phyloP scores from a whole-genome alignment of 176 grass and related monocot species.

The Avena atlantica region DNA sequence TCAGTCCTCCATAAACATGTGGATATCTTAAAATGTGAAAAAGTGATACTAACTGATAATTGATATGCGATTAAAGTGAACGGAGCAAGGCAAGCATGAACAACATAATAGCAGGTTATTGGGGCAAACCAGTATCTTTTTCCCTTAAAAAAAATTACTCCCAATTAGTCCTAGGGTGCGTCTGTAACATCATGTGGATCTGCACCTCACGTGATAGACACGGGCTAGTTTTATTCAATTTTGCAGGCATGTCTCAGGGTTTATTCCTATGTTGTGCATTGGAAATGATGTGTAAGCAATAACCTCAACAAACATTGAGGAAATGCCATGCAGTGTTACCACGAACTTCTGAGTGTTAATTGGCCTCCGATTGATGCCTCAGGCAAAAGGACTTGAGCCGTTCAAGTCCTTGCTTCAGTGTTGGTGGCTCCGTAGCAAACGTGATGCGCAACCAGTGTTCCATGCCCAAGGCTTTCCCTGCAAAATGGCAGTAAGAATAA shows the following conservation, averaged over 20 bases:
- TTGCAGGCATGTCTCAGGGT: not conserved
- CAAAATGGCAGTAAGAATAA: not conserved
- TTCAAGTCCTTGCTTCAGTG: constrained; percentile 49
- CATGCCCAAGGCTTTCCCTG: constrained; percentile 49
- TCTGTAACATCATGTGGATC: not conserved
- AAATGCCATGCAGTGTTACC: constrained; percentile 7
- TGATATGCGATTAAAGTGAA: not conserved
- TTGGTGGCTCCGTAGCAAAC: constrained; percentile 45
- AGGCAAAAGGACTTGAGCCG: constrained; percentile 54
- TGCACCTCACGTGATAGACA: not conserved
- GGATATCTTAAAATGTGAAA: not conserved
- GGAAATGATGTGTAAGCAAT: not conserved
- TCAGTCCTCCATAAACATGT: not conserved
- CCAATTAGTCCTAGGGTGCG: not conserved
- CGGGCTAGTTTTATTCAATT: not conserved
- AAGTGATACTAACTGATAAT: not conserved
- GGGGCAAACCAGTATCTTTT: not conserved
- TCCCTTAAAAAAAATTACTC: not conserved
- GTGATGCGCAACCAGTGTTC: constrained; percentile 58
- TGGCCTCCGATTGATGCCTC: constrained; percentile 31
- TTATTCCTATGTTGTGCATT: not conserved
- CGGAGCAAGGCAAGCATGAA: not conserved
- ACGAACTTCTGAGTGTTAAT: not conserved
- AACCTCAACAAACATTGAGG: not conserved
- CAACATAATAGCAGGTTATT: not conserved